These are phyloP conservation scores for Lipomyces chichibuensis DNA, from an alignment of 805 yeast species.

Conservation along the genomic window DNA sequence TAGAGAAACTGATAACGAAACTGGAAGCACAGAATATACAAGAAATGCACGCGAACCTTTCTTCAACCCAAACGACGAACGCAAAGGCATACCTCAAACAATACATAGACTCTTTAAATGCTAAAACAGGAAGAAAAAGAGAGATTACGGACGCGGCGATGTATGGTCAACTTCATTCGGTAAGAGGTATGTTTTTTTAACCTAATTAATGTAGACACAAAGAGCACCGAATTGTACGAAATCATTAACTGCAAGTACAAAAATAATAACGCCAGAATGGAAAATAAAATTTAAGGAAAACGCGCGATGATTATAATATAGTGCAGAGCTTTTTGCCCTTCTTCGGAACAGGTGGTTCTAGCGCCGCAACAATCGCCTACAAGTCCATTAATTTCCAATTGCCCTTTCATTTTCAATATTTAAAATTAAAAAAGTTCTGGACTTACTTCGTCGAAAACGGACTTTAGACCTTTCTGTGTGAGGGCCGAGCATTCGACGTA, in stretches of 20 bases:
- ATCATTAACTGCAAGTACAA: neutral
- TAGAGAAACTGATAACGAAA: neutral
- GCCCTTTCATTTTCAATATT: neutral
- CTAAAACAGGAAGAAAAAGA: neutral
- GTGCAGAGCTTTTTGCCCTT: conserved; percentile 55
- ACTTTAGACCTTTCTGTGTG: conserved; percentile 94
- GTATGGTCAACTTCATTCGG: neutral
- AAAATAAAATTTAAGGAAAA: neutral
- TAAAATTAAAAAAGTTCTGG: neutral
- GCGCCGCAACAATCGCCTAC: conserved; percentile 92
- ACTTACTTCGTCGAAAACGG: conserved; percentile 83
- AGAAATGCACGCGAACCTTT: neutral
- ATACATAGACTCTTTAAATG: neutral
- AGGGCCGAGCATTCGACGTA: conserved; percentile 97
- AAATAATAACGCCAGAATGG: neutral
- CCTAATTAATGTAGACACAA: neutral
- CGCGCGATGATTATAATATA: conserved; percentile 17
- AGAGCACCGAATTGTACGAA: neutral
- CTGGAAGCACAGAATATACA: neutral
- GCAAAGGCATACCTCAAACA: neutral
- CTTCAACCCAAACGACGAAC: neutral
- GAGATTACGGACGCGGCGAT: neutral
- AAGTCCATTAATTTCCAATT: neutral
- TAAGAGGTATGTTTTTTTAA: neutral
- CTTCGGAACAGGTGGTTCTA: conserved; percentile 93